Base-by-base conservation (phyloP, 805 yeast species). In the Yamadazyma ubonensis region DNA sequence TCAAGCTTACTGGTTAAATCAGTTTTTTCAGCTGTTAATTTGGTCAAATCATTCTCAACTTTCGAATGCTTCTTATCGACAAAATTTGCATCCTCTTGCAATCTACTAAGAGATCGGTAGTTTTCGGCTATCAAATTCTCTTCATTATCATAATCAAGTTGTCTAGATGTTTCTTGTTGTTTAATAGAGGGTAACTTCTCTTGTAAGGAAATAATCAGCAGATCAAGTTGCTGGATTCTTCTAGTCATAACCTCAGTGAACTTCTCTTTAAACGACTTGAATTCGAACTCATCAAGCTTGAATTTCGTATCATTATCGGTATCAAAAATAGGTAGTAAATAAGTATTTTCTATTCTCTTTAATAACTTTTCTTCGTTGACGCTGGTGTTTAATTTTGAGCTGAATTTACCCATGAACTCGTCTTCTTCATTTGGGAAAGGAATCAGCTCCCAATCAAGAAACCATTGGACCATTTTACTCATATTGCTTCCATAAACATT, bases 11-110 rank as follows among this genome's bases (percentile, higher is more conserved):
- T 49, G 7, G 43, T 46, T 3, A 48, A 28, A 18, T 52, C 54
- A 5, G 39, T 36, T 11, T 50, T 41, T 6, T 38, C 44, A n/a
- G 47, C 52, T 9, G 46, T 50, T n/a, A 45, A 38, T 25, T 53
- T 58, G 3, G 41, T 28, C 5, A 54, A 43, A 16, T 67, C 73
- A 8, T 40, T 37, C 14, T 69, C 73, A 1, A 59, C 56, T 25
- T 60, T 57, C 10, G 44, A 52, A 18, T 63, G 48, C 43, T 59
- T 65, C 40, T 57, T 56, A 35, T 69, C 75, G 7, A 53, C 55
- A 6, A 53, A 29, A 6, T 42, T 38, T 2, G 69, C 69, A 21
- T 57, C 65, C 17, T 67, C 73, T 43, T 65, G 69, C 25, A 64
- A 50, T 32, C 57, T 55, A 26, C 64, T 54, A 12, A 67, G 48